Conservation (phyloP, 495 filamentous ascomycete species). For the Poronia punctata region DNA sequence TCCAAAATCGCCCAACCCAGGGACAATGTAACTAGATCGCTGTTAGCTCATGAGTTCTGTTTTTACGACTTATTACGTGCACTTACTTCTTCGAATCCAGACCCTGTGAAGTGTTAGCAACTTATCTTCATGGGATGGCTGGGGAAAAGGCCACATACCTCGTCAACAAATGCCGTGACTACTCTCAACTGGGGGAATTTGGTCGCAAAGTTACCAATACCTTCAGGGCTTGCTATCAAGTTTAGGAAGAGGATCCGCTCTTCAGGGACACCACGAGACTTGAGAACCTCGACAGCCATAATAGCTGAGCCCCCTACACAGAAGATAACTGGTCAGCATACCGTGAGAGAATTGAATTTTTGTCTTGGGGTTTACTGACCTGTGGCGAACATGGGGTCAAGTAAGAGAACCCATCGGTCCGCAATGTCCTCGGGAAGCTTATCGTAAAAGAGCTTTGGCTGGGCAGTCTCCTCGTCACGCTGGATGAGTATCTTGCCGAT, state of each 20-base stretch:
- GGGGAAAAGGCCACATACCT: constrained; percentile 30
- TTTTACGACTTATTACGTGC: neutral
- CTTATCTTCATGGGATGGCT: neutral
- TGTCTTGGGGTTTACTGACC: constrained; percentile 54
- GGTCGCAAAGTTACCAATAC: constrained; percentile 80
- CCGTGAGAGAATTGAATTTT: too few relatives aligned
- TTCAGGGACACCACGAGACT: constrained; percentile 82
- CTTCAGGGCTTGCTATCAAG: constrained; percentile 89
- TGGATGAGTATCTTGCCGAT: constrained; percentile 99
- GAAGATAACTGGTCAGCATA: too few relatives aligned
- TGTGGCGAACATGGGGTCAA: constrained; percentile 98
- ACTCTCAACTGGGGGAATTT: constrained; percentile 88
- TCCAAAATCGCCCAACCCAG: constrained; percentile 92
- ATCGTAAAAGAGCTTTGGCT: constrained; percentile 91
- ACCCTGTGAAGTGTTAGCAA: constrained; percentile 44
- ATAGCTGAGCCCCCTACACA: constrained; percentile 80
- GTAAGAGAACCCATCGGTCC: constrained; percentile 84
- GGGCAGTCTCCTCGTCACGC: constrained; percentile 86
- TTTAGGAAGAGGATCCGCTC: constrained; percentile 94
- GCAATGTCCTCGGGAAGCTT: constrained; percentile 93
- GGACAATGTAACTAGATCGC: constrained; percentile 77
- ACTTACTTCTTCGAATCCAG: constrained; percentile 93
- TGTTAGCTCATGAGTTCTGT: constrained; percentile 15
- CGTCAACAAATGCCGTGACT: constrained; percentile 94
- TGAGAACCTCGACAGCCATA: constrained; percentile 91